phyloP scores from a whole-genome alignment of 2,329 filamentous ascomycete species.

The Epichloe typhina region DNA sequence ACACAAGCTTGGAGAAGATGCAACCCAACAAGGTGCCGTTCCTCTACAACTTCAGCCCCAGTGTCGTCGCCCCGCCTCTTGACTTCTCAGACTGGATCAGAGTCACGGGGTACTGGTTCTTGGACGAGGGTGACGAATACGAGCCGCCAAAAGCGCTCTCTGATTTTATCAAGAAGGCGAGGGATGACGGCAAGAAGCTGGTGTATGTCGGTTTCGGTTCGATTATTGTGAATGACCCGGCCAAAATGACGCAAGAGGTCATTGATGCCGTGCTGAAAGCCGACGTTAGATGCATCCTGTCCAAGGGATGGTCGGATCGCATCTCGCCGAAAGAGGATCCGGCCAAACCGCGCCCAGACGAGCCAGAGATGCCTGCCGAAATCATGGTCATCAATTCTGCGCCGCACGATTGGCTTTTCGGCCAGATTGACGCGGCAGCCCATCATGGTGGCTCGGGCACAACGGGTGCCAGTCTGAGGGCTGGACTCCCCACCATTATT shows the following conservation, averaged over 20 bases:
- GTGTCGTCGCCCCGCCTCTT: constrained; percentile 82
- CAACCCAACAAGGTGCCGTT: constrained; percentile 97
- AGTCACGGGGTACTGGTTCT: constrained; percentile 95
- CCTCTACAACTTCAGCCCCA: constrained; percentile 91
- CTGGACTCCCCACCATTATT: constrained; percentile 86
- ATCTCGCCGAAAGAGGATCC: constrained; percentile 33
- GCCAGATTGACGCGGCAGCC: constrained; percentile 81
- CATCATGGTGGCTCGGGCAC: constrained; percentile 94
- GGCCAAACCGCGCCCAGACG: constrained; percentile 39
- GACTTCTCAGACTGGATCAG: constrained; percentile 98
- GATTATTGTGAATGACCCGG: constrained; percentile 83
- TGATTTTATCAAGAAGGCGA: constrained; percentile 73
- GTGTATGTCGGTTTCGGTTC: constrained; percentile 97
- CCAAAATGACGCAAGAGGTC: constrained; percentile 80
- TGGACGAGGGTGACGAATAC: constrained; percentile 63
- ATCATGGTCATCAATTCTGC: constrained; percentile 82
- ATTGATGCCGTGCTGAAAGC: constrained; percentile 83
- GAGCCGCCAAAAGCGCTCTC: constrained; percentile 61
- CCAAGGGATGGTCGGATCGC: constrained; percentile 94
- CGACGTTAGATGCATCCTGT: constrained; percentile 86
- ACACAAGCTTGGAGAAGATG: constrained; percentile 78
- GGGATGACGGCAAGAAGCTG: constrained; percentile 72
- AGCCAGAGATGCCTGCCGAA: constrained; percentile 58
- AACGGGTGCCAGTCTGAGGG: constrained; percentile 81
- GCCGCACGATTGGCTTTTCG: constrained; percentile 94